Evolutionary conservation across 306 rosid genomes (phyloP).

Genomic region (Dryas drummondii): DNA sequence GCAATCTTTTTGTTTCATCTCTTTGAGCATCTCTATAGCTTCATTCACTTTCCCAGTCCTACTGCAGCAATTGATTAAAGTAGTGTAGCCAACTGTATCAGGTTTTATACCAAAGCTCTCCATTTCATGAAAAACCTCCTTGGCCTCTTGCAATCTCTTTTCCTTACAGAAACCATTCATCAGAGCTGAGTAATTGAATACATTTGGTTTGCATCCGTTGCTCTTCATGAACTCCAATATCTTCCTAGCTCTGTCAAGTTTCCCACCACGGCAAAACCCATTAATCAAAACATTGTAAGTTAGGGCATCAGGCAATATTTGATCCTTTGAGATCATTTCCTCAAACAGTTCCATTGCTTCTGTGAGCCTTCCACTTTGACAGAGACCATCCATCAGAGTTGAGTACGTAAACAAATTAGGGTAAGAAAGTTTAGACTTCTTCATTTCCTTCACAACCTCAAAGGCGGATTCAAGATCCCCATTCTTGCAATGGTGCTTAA

Average conservation of each 20-base stretch:
- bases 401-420: constrained; percentile 83
- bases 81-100: constrained; percentile 66
- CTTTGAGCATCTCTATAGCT: constrained; percentile 61
- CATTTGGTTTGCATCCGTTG: constrained; percentile 75
- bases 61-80: constrained; percentile 62
- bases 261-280: constrained; percentile 69
- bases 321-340: constrained; percentile 67
- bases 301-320: constrained; percentile 64
- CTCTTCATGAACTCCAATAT: constrained; percentile 70
- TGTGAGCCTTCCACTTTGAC: constrained; percentile 61
- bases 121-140: constrained; percentile 56
- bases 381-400: constrained; percentile 75
- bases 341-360: constrained; percentile 84
- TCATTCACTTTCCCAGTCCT: constrained; percentile 53
- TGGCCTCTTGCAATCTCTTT: constrained; percentile 59
- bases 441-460: constrained; percentile 75
- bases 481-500: constrained; percentile 79
- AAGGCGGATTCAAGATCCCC: constrained; percentile 79
- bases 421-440: constrained; percentile 45
- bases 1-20: constrained; percentile 62
- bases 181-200: constrained; percentile 64
- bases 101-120: constrained; percentile 55
- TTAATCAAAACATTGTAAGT: constrained; percentile 71
- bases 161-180: constrained; percentile 65
- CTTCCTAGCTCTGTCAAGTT: constrained; percentile 61